Conservation (phyloP, 2,329 filamentous ascomycete genomes). For the Ascochyta clinopodiicola region DNA sequence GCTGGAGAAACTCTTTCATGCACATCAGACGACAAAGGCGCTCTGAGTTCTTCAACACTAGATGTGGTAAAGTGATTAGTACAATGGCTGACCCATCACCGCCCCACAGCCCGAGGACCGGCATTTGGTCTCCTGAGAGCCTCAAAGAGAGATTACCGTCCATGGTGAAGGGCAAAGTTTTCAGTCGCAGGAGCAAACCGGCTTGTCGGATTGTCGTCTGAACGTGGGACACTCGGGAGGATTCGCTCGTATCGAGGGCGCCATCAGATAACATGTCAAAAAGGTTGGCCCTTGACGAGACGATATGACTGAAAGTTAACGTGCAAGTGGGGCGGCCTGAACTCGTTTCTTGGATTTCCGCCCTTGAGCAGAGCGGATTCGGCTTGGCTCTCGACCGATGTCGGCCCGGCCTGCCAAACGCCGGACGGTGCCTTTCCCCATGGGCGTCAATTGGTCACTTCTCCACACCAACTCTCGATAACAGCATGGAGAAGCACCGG, state of each 20-base stretch:
- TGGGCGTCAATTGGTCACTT: slow-evolving; percentile 5
- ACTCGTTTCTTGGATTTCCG: slow-evolving; percentile 2
- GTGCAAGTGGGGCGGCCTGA: neutral
- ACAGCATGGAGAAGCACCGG: slow-evolving; percentile 3
- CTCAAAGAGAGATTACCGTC: too few relatives aligned
- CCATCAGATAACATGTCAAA: slow-evolving; percentile 3
- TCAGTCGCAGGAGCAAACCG: neutral
- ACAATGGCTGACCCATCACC: too few relatives aligned
- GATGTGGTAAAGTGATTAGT: too few relatives aligned
- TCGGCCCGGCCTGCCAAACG: slow-evolving; percentile 11
- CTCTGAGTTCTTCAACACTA: too few relatives aligned
- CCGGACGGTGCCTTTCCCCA: slow-evolving; percentile 2
- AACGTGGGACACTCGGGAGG: neutral
- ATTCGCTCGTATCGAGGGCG: neutral
- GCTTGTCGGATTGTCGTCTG: neutral
- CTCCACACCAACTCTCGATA: neutral
- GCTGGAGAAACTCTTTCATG: too few relatives aligned
- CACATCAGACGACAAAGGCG: too few relatives aligned
- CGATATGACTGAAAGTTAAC: slow-evolving; percentile 4
- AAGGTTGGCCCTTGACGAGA: slow-evolving; percentile 5
- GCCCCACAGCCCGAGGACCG: too few relatives aligned
- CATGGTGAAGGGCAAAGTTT: too few relatives aligned
- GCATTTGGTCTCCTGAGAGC: too few relatives aligned
- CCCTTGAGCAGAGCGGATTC: neutral
- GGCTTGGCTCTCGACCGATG: slow-evolving; percentile 4